Evolutionary conservation across 257 asterid species (phyloP).

Genomic region (Solanum ahanhuiri): DNA sequence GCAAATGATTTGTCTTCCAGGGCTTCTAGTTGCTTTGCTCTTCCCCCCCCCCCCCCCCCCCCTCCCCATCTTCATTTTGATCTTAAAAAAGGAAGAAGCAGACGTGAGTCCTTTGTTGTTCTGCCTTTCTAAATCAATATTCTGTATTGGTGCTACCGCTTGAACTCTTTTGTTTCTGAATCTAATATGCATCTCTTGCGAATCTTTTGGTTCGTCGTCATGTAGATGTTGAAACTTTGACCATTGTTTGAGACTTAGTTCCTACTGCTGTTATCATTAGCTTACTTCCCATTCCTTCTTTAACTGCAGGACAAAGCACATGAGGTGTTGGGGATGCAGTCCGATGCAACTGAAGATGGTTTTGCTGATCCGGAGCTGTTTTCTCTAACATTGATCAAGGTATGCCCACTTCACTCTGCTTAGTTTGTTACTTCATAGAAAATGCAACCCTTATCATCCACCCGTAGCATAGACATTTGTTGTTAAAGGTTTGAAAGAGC

Average conservation of each 20-base stretch:
- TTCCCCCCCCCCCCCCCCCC: too few relatives aligned
- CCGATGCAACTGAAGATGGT: constrained; percentile 65
- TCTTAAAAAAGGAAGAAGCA: neutral
- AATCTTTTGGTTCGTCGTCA: neutral
- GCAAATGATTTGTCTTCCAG: neutral
- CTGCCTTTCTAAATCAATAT: neutral
- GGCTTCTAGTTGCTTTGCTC: neutral
- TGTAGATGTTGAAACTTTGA: neutral
- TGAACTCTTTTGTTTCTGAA: neutral
- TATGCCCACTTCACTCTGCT: neutral
- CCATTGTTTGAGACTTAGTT: neutral
- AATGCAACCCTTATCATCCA: too few relatives aligned
- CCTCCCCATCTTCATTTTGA: neutral
- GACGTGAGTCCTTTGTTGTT: neutral
- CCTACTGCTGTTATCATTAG: neutral
- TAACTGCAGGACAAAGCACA: constrained; percentile 63
- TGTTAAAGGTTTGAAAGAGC: too few relatives aligned
- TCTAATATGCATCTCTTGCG: neutral
- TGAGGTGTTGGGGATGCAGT: constrained; percentile 57
- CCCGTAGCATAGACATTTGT: too few relatives aligned
- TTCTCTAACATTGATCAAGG: constrained; percentile 70
- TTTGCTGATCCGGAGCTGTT: constrained; percentile 69
- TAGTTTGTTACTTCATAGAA: neutral
- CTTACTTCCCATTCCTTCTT: neutral
- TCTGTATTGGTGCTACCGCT: neutral